These are phyloP conservation scores for Astrocystis sublimbata DNA, from an alignment of 495 filamentous ascomycete genomes.

Conservation along the genomic window DNA sequence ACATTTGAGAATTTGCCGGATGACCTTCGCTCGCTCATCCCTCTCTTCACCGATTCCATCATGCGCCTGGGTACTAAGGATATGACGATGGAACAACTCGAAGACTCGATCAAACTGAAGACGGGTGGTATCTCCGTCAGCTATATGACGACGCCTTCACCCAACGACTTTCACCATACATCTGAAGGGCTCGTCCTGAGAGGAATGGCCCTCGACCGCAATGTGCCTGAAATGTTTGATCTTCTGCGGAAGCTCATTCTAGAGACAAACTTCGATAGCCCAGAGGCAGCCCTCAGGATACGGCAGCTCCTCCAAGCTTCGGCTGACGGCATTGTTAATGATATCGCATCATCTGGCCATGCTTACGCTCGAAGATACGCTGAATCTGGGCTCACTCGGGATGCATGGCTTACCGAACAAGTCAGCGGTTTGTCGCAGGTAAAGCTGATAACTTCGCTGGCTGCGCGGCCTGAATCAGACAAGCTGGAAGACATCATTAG, in stretches of 20 bases:
- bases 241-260: conserved; percentile 74
- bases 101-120: conserved; percentile 93
- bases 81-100: conserved; percentile 88
- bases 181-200: conserved; percentile 80
- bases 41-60: conserved; percentile 87
- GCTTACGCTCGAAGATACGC: conserved; percentile 80
- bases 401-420: conserved; percentile 73
- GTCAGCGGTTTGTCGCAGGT: conserved; percentile 84
- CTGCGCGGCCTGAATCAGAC: conserved; percentile 56
- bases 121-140: conserved; percentile 87
- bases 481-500: conserved; percentile 71
- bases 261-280: conserved; percentile 86
- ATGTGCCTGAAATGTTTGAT: conserved; percentile 88
- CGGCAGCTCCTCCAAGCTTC: conserved; percentile 80
- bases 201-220: conserved; percentile 83
- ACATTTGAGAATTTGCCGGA: conserved; percentile 76
- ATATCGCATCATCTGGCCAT: conserved; percentile 85
- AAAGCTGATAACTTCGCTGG: conserved; percentile 71
- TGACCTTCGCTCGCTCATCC: conserved; percentile 81
- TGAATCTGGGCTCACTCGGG: conserved; percentile 71
- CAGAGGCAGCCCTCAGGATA: conserved; percentile 77
- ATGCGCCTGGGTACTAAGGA: conserved; percentile 88
- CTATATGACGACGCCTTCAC: conserved; percentile 74
- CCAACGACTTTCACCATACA: conserved; percentile 64
- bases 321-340: conserved; percentile 87